Percentiles rank a stretch among this genome's conserved stretches.
Conservation (phyloP, 129 eudicot genomes). For the Escallonia herrerae region DNA sequence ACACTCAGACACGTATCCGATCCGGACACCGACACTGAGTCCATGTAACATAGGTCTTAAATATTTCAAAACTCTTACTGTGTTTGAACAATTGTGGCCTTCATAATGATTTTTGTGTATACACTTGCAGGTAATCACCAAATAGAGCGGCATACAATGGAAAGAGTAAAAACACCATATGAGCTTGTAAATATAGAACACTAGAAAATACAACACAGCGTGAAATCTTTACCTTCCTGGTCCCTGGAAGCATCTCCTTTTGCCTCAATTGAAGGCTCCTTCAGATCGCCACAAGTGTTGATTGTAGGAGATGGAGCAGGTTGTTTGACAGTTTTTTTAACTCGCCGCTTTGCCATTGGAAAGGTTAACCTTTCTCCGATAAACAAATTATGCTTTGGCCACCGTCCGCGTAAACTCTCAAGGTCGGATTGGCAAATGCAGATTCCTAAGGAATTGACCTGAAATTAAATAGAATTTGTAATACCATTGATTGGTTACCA, state of each 20-base stretch:
- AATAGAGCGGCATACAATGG: too few relatives aligned
- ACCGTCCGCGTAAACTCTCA: too few relatives aligned
- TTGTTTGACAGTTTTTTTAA: slow-evolving; percentile 22
- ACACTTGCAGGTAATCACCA: too few relatives aligned
- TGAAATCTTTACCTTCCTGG: slow-evolving; percentile 37
- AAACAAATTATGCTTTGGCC: neutral
- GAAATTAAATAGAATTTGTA: too few relatives aligned
- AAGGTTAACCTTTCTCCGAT: neutral
- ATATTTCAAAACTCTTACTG: neutral
- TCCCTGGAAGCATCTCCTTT: slow-evolving; percentile 28
- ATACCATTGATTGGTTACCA: too few relatives aligned
- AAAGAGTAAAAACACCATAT: too few relatives aligned
- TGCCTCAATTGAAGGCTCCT: slow-evolving; percentile 11
- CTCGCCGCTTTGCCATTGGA: slow-evolving; percentile 47
- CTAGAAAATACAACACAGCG: neutral
- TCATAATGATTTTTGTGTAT: too few relatives aligned
- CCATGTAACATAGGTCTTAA: too few relatives aligned
- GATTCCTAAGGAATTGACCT: too few relatives aligned
- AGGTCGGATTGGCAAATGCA: too few relatives aligned
- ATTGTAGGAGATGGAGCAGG: slow-evolving; percentile 24
- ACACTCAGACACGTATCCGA: too few relatives aligned
- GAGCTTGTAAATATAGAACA: neutral
- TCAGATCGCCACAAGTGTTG: slow-evolving; percentile 13
- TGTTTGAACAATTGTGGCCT: neutral
- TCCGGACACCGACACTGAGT: too few relatives aligned